A percentile compares a stretch with the other conserved stretches of the same genome.
phyloP scores from a whole-genome alignment of 176 grass and related monocot genomes.

The Luzula sylvatica region DNA sequence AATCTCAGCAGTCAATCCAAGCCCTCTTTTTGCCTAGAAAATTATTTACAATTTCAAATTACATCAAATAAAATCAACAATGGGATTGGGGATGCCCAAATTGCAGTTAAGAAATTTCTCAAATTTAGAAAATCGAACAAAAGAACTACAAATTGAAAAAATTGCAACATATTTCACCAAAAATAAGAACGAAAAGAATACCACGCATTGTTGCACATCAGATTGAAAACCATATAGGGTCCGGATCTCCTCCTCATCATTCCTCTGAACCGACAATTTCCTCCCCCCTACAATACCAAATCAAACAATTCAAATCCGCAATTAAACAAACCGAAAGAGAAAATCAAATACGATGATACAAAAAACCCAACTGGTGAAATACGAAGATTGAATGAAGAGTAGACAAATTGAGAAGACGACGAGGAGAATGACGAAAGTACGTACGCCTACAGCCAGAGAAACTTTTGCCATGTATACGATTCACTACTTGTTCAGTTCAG shows the following conservation, averaged over 20 bases:
- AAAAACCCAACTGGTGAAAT: slow-evolving; percentile 43
- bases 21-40: slow-evolving; percentile 75
- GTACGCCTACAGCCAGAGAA: too few relatives aligned
- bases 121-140: background rate
- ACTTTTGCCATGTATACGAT: too few relatives aligned
- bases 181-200: slow-evolving; percentile 16
- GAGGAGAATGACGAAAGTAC: too few relatives aligned
- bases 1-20: slow-evolving; percentile 70
- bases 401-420: slow-evolving; percentile 63
- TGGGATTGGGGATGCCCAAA: too few relatives aligned
- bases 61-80: too few relatives aligned
- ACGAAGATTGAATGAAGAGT: slow-evolving; percentile 78
- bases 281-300: slow-evolving; percentile 14
- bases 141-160: background rate
- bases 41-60: background rate
- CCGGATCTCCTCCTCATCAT: slow-evolving; percentile 42
- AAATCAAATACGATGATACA: background rate
- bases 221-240: slow-evolving; percentile 65
- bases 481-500: too few relatives aligned
- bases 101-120: too few relatives aligned
- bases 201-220: slow-evolving; percentile 80
- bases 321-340: background rate
- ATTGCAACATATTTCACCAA: background rate
- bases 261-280: slow-evolving; percentile 30
- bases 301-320: background rate